phyloP scores from a whole-genome alignment of 805 yeast genomes.

The Candida dendrica region DNA sequence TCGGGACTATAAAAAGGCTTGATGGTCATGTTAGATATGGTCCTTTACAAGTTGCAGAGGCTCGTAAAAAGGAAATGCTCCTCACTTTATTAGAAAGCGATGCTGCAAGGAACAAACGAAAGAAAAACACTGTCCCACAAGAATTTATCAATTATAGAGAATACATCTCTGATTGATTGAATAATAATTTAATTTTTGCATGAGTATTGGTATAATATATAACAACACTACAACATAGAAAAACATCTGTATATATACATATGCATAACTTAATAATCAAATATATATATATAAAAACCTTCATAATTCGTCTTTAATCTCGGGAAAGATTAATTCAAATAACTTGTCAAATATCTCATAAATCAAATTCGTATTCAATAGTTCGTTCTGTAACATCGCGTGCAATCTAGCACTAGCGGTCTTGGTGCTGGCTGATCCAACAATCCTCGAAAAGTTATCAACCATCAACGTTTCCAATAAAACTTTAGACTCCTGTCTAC shows the following conservation, averaged over 20 bases:
- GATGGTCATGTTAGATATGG: not conserved
- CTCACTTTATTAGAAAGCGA: not conserved
- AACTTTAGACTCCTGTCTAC: slow-evolving; percentile 51
- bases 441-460: slow-evolving; percentile 64
- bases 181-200: too few relatives aligned
- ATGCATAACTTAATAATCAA: too few relatives aligned
- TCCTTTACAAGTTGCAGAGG: not conserved
- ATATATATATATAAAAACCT: not conserved
- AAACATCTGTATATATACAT: too few relatives aligned
- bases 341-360: slow-evolving; percentile 53
- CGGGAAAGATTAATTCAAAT: slow-evolving; percentile 31
- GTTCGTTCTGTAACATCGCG: slow-evolving; percentile 66
- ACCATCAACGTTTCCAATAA: slow-evolving; percentile 50
- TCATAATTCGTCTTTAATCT: slow-evolving; percentile 2
- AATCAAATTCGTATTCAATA: slow-evolving; percentile 57
- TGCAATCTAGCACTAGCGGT: slow-evolving; percentile 57
- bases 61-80: too few relatives aligned
- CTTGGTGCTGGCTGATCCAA: slow-evolving; percentile 60
- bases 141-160: not conserved
- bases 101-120: not conserved
- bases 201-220: too few relatives aligned
- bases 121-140: not conserved
- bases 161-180: too few relatives aligned
- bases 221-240: too few relatives aligned
- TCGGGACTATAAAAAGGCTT: too few relatives aligned